A percentile compares a stretch with the other conserved stretches of the same genome.
These are phyloP conservation scores for Melanogaster broomeanus DNA, from an alignment of 768 basidiomycete genomes.

Conservation along the genomic window DNA sequence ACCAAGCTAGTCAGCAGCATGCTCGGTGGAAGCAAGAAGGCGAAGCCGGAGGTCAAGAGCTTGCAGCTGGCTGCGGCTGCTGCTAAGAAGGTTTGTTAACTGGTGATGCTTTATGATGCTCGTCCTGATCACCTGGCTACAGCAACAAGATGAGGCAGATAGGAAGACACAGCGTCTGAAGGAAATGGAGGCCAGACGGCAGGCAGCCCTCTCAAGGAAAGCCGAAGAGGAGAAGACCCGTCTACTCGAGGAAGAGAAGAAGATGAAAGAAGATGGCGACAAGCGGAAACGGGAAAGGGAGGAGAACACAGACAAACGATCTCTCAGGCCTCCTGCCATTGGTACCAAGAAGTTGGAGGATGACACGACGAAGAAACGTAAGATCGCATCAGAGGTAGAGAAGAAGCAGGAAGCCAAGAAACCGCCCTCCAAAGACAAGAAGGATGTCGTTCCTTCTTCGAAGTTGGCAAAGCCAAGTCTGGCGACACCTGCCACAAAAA, in stretches of 20 bases:
- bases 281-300: conserved; percentile 82
- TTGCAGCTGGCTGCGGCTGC: conserved; percentile 79
- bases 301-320: conserved; percentile 70
- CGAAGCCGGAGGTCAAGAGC: conserved; percentile 76
- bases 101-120: neutral
- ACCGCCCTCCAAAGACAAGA: conserved; percentile 56
- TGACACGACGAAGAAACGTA: conserved; percentile 72
- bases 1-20: conserved; percentile 68
- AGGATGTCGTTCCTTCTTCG: conserved; percentile 26
- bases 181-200: conserved; percentile 84
- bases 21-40: conserved; percentile 70
- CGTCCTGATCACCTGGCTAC: conserved; percentile 9
- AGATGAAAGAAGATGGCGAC: conserved; percentile 71
- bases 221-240: conserved; percentile 74
- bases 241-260: conserved; percentile 66
- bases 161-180: conserved; percentile 73
- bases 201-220: conserved; percentile 68
- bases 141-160: conserved; percentile 91
- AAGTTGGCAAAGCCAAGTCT: conserved; percentile 33
- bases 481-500: conserved; percentile 26
- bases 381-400: conserved; percentile 51
- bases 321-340: conserved; percentile 44
- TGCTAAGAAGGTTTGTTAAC: conserved; percentile 78
- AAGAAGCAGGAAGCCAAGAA: conserved; percentile 66
- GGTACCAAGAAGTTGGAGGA: conserved; percentile 72